Evolutionary conservation across 495 filamentous ascomycete genomes (phyloP).

Genomic region (Trichoderma gamsii): DNA sequence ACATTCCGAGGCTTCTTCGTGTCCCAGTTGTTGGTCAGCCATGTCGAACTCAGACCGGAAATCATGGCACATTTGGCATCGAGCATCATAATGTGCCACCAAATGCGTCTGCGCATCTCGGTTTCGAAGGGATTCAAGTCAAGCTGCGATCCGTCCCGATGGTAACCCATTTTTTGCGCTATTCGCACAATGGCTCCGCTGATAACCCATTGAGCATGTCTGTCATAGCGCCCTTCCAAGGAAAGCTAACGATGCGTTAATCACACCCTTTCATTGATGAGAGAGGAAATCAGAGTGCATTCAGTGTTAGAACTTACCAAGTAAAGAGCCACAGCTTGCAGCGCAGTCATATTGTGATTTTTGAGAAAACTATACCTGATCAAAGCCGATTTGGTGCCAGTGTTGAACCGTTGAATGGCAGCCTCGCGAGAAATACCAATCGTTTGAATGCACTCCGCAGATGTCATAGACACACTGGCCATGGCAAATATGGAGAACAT

Average conservation of each 20-base stretch:
- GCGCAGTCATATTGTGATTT: constrained; percentile 44
- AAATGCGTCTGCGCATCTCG: constrained; percentile 62
- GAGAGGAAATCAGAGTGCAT: not conserved
- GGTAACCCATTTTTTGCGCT: constrained; percentile 68
- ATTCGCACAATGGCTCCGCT: constrained; percentile 55
- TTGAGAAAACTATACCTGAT: constrained; percentile 45
- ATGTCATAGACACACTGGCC: constrained; percentile 39
- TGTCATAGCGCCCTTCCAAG: constrained; percentile 46
- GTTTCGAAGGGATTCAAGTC: constrained; percentile 60
- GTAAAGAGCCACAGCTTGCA: constrained; percentile 50
- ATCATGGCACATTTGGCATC: constrained; percentile 53
- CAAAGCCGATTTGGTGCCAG: constrained; percentile 43
- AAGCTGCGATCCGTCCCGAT: constrained; percentile 62
- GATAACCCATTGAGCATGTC: constrained; percentile 45
- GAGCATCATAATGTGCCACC: constrained; percentile 69
- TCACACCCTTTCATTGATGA: not conserved
- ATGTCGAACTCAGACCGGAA: constrained; percentile 57
- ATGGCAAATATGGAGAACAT: constrained; percentile 50
- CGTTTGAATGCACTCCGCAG: constrained; percentile 44
- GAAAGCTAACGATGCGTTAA: constrained; percentile 35
- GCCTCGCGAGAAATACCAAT: constrained; percentile 41
- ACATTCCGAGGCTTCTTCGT: constrained; percentile 48
- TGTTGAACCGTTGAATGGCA: constrained; percentile 35
- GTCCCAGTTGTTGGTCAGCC: constrained; percentile 41
- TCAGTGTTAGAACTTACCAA: constrained; percentile 34